phyloP scores from a whole-genome alignment of 176 grass and related monocot genomes.

The Bolboschoenus planiculmis region DNA sequence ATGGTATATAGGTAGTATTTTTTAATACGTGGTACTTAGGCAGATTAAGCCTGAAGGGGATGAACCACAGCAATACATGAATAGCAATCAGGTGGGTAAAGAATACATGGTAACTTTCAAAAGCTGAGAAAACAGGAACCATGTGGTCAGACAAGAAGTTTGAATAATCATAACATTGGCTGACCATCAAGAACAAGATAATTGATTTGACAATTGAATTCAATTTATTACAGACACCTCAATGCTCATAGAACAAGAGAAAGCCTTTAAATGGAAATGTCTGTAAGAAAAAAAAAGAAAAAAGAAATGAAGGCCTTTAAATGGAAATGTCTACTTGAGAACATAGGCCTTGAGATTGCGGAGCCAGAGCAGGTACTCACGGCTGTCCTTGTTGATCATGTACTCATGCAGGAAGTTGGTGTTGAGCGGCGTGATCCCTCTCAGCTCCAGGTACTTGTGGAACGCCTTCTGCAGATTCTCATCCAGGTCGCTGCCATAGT shows the following conservation, averaged over 20 bases:
- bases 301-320: not conserved
- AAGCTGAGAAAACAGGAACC: no score
- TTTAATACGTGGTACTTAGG: no score
- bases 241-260: not conserved
- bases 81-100: no score
- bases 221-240: not conserved
- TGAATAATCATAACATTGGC: not conserved
- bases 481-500: conserved; percentile 79
- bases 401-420: conserved; percentile 93
- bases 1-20: no score
- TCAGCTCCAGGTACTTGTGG: conserved; percentile 83
- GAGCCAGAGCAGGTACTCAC: conserved; percentile 80
- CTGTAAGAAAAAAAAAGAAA: not conserved
- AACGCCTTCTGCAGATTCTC: conserved; percentile 92
- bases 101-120: no score
- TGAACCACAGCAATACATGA: no score
- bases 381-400: conserved; percentile 98
- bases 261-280: not conserved
- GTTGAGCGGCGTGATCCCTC: conserved; percentile 60
- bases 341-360: conserved; percentile 76
- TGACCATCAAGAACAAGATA: not conserved
- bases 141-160: no score
- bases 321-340: conserved; percentile 2
- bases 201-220: not conserved
- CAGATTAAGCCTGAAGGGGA: no score